Percentiles rank a stretch among this genome's conserved stretches.
phyloP scores from a whole-genome alignment of 179 eudicot species.

The Beta macrorhiza region DNA sequence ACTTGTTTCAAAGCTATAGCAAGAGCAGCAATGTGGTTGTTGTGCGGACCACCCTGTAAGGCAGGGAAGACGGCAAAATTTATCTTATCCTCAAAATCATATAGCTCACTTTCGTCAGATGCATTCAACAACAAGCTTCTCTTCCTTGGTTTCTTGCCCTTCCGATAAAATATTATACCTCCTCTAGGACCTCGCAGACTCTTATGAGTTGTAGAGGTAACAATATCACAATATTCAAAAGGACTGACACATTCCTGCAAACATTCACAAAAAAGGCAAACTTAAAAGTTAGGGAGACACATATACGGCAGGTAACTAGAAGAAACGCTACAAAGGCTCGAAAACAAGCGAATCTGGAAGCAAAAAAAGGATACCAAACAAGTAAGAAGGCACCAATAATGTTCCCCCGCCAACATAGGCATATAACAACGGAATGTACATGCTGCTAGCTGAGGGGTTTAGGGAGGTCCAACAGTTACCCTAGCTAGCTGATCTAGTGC shows the following conservation, averaged over 20 bases:
- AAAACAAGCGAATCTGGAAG: not conserved
- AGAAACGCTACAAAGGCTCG: not conserved
- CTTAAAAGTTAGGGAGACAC: not conserved
- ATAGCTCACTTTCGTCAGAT: conserved; percentile 59
- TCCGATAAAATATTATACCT: conserved; percentile 77
- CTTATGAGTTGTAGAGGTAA: conserved; percentile 88
- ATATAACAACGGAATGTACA: not conserved
- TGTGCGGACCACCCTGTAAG: conserved; percentile 91
- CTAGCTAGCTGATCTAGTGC: not conserved
- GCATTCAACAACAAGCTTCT: conserved; percentile 56
- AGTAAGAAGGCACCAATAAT: not conserved
- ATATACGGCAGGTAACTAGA: too few species aligned
- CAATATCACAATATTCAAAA: conserved; percentile 77
- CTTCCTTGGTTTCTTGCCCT: conserved; percentile 68
- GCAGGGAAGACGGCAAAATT: conserved; percentile 84
- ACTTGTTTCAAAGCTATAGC: conserved; percentile 86
- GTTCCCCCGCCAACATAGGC: not conserved
- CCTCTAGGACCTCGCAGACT: conserved; percentile 92
- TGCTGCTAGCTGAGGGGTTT: not conserved
- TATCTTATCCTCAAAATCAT: conserved; percentile 83
- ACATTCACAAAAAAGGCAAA: not conserved
- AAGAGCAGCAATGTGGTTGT: conserved; percentile 87
- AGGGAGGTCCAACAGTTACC: not conserved
- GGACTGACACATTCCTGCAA: conserved; percentile 73
- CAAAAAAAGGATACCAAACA: conserved; percentile 1